Conservation (phyloP, 2,329 filamentous ascomycete genomes). For the Hypoxylon sp. region DNA sequence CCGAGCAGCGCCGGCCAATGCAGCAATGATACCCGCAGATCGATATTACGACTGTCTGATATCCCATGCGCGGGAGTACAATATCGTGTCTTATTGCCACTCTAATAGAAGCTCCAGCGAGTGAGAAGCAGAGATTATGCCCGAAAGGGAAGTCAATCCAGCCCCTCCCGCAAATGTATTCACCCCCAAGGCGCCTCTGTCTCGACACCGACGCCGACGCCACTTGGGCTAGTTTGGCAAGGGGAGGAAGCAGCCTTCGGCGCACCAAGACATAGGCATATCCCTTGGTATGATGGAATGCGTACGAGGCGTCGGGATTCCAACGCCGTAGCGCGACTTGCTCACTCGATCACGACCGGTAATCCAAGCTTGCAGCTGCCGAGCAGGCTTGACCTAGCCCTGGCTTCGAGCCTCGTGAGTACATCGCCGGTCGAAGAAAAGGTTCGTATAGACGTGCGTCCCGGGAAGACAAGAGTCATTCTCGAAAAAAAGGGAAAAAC, state of each 20-base stretch:
- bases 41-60: constrained; percentile 31
- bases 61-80: neutral
- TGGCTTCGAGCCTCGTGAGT: no score
- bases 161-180: constrained; percentile 24
- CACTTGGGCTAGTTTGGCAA: constrained; percentile 1
- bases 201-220: constrained; percentile 24
- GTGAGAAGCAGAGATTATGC: constrained; percentile 3
- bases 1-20: constrained; percentile 8
- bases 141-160: constrained; percentile 4
- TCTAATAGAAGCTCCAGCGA: neutral
- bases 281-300: constrained; percentile 13
- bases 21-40: constrained; percentile 20
- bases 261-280: no score
- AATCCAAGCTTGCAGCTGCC: no score
- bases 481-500: no score
- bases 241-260: no score
- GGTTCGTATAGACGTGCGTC: no score
- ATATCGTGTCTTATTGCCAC: constrained; percentile 5
- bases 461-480: no score
- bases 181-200: constrained; percentile 20
- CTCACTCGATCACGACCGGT: no score
- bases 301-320: constrained; percentile 32
- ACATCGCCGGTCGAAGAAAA: no score
- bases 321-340: constrained; percentile 20
- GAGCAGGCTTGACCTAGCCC: no score